phyloP scores from a whole-genome alignment of 257 asterid genomes.

The Solanum dulcamara region DNA sequence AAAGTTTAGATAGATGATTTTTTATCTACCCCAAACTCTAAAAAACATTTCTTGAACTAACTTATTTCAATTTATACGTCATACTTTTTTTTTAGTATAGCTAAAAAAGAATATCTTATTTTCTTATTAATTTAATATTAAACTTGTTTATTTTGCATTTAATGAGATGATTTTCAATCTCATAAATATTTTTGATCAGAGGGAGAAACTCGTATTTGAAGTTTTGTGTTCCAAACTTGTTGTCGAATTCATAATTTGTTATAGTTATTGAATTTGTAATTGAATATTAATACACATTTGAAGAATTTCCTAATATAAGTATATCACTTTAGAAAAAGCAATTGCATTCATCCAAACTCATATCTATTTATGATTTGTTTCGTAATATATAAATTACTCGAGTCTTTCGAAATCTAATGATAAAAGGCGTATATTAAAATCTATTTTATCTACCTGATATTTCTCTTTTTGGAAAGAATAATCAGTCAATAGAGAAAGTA shows the following conservation, averaged over 20 bases:
- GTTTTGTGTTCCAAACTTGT: neutral
- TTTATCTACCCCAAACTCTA: neutral
- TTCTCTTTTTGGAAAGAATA: neutral
- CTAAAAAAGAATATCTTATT: neutral
- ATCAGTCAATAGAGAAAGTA: too few species aligned
- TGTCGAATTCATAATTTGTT: neutral
- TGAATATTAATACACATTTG: neutral
- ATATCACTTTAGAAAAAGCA: neutral
- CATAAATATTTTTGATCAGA: neutral
- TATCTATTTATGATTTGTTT: neutral
- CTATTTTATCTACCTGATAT: neutral
- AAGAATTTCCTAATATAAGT: neutral
- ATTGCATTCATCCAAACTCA: neutral
- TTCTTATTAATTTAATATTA: neutral
- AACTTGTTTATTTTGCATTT: neutral
- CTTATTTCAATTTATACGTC: neutral
- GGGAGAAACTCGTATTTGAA: neutral
- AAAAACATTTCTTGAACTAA: neutral
- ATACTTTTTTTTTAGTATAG: too few species aligned
- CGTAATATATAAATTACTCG: neutral
- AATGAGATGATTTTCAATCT: neutral
- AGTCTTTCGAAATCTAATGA: rapidly evolving
- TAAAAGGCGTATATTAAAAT: neutral
- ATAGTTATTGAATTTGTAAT: neutral
- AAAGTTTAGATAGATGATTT: neutral